Conservation (phyloP, 768 basidiomycete species). For the Pulveroboletus sp. region DNA sequence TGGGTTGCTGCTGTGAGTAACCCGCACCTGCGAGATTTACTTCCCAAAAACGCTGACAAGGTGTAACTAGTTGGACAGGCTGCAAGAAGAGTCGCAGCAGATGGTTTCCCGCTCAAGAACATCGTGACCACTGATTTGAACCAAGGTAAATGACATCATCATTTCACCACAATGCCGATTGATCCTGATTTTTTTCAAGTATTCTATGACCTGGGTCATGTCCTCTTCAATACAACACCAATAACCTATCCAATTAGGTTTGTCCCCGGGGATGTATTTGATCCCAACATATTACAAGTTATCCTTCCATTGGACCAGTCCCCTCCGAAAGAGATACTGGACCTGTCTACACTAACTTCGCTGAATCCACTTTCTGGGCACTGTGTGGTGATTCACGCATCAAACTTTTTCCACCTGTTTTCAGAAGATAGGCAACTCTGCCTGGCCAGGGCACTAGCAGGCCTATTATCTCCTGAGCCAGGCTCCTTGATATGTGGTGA, state of each 20-base stretch:
- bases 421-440: slow-evolving; percentile 24
- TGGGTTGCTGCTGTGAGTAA: slow-evolving; percentile 42
- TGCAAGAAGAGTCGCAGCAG: slow-evolving; percentile 35
- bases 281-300: slow-evolving; percentile 38
- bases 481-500: slow-evolving; percentile 32
- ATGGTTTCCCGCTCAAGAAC: slow-evolving; percentile 40
- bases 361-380: slow-evolving; percentile 46
- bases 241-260: slow-evolving; percentile 49
- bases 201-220: slow-evolving; percentile 56
- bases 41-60: background rate
- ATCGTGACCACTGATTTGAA: slow-evolving; percentile 38
- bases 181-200: slow-evolving; percentile 28
- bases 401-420: slow-evolving; percentile 43
- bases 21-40: background rate
- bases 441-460: slow-evolving; percentile 26
- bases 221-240: slow-evolving; percentile 53
- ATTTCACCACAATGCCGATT: background rate
- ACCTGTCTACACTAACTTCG: slow-evolving; percentile 34
- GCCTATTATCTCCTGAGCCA: slow-evolving; percentile 25
- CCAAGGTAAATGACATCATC: slow-evolving; percentile 23
- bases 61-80: slow-evolving; percentile 28
- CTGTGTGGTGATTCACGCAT: slow-evolving; percentile 46
- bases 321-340: slow-evolving; percentile 21
- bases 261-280: slow-evolving; percentile 51
- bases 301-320: slow-evolving; percentile 27